These are phyloP conservation scores for Dalechampia spathulata DNA, from an alignment of 441 rosid genomes.

Conservation along the genomic window DNA sequence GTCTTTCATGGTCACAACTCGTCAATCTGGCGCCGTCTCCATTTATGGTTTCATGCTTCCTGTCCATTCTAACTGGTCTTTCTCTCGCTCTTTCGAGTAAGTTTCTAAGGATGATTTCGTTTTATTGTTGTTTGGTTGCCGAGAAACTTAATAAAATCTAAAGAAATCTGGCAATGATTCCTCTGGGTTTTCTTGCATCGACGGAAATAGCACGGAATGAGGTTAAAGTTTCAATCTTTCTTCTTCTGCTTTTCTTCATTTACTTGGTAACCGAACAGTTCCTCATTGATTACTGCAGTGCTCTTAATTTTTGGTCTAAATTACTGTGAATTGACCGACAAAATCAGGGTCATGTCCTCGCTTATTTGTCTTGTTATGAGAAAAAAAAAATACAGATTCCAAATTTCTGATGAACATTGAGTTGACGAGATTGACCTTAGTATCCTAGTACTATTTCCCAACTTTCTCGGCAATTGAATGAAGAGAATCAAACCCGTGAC, in stretches of 20 bases:
- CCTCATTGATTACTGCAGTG: not conserved
- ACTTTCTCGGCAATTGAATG: slow-evolving; percentile 26
- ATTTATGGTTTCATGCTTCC: slow-evolving; percentile 60
- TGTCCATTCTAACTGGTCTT: slow-evolving; percentile 63
- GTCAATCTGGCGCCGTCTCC: slow-evolving; percentile 40
- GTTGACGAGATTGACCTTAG: slow-evolving; percentile 11
- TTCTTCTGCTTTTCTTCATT: not conserved
- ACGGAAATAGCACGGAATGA: not conserved
- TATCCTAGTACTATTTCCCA: not conserved
- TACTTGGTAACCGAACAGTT: slow-evolving; percentile 16
- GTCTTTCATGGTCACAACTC: slow-evolving; percentile 63
- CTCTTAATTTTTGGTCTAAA: not conserved
- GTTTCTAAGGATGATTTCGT: slow-evolving; percentile 10
- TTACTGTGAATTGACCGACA: slow-evolving; percentile 7
- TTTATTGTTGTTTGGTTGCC: slow-evolving; percentile 11
- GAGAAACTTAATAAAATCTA: slow-evolving; percentile 5
- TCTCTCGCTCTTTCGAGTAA: slow-evolving; percentile 69
- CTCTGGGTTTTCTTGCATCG: not conserved
- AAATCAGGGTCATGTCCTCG: not conserved
- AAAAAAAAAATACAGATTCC: not conserved
- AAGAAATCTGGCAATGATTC: not conserved
- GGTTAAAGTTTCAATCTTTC: not conserved
- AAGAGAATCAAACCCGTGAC: slow-evolving; percentile 45
- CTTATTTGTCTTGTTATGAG: slow-evolving; percentile 15
- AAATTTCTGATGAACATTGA: not conserved